phyloP scores from a whole-genome alignment of 176 grass and related monocot species.

The Ananas comosus region DNA sequence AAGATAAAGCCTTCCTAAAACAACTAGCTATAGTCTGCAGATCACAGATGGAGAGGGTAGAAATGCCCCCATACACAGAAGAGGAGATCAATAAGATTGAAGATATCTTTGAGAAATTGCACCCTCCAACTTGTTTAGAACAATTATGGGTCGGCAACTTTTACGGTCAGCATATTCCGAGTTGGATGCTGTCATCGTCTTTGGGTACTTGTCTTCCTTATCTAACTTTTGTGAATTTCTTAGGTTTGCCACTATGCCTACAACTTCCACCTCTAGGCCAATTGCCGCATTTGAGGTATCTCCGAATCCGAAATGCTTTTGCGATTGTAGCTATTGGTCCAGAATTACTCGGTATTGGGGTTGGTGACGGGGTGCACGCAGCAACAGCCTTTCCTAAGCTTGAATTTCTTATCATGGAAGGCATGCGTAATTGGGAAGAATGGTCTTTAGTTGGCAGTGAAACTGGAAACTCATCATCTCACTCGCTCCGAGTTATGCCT shows the following conservation, averaged over 20 bases:
- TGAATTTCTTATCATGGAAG: not conserved
- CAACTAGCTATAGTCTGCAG: rapidly evolving
- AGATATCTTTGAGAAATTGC: slow-evolving; percentile 12
- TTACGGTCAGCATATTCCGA: slow-evolving; percentile 9
- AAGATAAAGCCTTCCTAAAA: slow-evolving; percentile 1
- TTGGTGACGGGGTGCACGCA: not conserved
- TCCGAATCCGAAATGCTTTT: not conserved
- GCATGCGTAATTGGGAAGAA: slow-evolving; percentile 30
- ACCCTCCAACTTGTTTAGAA: slow-evolving; percentile 3
- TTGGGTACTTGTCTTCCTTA: not conserved
- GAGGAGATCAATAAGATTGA: slow-evolving; percentile 10
- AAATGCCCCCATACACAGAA: not conserved
- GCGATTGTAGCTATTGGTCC: slow-evolving; percentile 20
- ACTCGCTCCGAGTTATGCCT: slow-evolving; percentile 1
- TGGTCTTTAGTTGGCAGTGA: slow-evolving; percentile 9
- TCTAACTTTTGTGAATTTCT: slow-evolving; percentile 3
- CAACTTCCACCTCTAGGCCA: slow-evolving; percentile 23
- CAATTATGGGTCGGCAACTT: not conserved
- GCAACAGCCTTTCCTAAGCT: slow-evolving; percentile 20
- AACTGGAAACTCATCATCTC: not conserved
- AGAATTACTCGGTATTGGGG: slow-evolving; percentile 5
- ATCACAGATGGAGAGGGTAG: not conserved
- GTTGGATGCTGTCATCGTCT: not conserved
- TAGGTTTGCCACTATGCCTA: not conserved
- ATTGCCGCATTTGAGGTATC: slow-evolving; percentile 11